phyloP scores from a whole-genome alignment of 176 grass and related monocot species.

The Avena sativa region DNA sequence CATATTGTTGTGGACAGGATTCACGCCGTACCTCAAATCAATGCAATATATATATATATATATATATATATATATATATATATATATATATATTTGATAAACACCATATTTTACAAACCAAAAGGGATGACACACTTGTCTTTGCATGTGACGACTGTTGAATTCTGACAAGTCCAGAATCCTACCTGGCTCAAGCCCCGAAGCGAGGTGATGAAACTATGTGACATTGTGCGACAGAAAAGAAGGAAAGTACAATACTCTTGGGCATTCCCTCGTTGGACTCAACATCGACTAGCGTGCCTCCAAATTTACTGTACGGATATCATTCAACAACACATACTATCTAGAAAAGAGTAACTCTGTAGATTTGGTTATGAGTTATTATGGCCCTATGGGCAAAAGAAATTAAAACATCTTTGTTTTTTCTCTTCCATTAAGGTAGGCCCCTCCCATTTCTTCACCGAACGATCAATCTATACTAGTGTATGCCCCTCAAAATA shows the following conservation, averaged over 20 bases:
- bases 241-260: neutral
- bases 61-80: too few species aligned
- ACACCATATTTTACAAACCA: neutral
- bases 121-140: neutral
- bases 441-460: neutral
- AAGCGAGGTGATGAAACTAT: neutral
- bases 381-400: too few species aligned
- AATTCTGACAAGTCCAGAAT: neutral
- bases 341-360: too few species aligned
- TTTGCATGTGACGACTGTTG: neutral
- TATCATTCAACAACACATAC: too few species aligned
- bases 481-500: neutral
- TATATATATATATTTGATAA: too few species aligned
- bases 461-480: neutral
- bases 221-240: neutral
- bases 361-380: too few species aligned
- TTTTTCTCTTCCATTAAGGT: neutral
- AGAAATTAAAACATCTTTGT: neutral
- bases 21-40: neutral
- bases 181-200: neutral
- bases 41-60: neutral
- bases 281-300: too few species aligned
- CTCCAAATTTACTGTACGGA: too few species aligned
- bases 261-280: neutral
- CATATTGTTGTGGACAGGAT: neutral